Percentiles rank a stretch among this genome's conserved stretches.
These are phyloP conservation scores for Neurospora sp. DNA, from an alignment of 2,329 filamentous ascomycete genomes.

Conservation along the genomic window DNA sequence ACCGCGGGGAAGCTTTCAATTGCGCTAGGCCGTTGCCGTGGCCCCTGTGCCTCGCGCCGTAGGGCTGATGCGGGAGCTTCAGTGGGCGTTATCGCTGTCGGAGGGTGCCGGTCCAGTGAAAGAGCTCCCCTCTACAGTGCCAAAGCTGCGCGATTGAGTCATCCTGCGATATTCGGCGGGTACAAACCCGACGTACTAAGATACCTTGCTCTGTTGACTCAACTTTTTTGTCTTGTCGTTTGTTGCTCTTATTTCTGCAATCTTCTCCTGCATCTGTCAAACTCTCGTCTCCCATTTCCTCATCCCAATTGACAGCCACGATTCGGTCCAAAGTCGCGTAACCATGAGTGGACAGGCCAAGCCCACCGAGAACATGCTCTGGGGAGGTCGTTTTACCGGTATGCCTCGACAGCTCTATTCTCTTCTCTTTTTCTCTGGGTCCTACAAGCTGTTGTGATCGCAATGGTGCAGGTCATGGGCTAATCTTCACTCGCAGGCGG, in stretches of 20 bases:
- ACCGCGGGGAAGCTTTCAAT: neutral
- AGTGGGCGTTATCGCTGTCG: neutral
- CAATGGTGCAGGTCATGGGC: neutral
- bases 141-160: neutral
- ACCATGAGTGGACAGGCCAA: conserved; percentile 29
- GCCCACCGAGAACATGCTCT: conserved; percentile 27
- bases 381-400: conserved; percentile 44
- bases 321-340: neutral
- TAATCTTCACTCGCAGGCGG: conserved; percentile 43
- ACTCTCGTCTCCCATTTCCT: neutral
- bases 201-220: neutral
- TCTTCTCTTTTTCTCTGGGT: neutral
- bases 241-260: neutral
- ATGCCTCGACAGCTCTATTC: conserved; percentile 12
- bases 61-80: neutral
- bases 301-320: neutral
- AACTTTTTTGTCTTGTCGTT: neutral
- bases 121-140: neutral
- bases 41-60: neutral
- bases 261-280: neutral
- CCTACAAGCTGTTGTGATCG: neutral
- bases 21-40: neutral
- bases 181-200: neutral
- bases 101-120: neutral
- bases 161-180: neutral